Base-by-base conservation (phyloP, 805 yeast species). In the Barnettozyma californica region DNA sequence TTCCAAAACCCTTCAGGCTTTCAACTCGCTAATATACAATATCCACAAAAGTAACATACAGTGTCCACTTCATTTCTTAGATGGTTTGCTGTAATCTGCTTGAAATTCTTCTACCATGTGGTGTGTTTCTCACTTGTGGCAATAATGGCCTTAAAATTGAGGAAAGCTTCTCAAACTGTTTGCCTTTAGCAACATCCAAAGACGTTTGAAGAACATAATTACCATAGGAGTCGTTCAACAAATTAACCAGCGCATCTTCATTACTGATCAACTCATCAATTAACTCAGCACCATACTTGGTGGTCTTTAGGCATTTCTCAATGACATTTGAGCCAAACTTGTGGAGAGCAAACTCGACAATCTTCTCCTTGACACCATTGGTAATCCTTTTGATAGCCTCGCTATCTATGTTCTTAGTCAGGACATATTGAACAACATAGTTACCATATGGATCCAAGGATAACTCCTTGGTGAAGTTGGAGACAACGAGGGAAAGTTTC, bases 381-480 rank as follows among this genome's bases (percentile, higher is more conserved):
- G 69, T 66, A 43, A 72, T 68, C 44, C 61, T 60, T 10, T 50
- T 48, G 10, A 68, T 67, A 36, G 65, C 59, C 23, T 63, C 65
- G 11, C 19, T 43, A 19, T 60, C 61, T 5, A 58, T 53, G n/a
- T 61, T 58, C 45, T 80, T 71, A 3, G 77, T 70, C 53, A 87
- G 71, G 20, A 94, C 95, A 61, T 94, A 92, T 68, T 94, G 99
- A 45, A 94, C 90, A 44, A 94, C 98, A 66, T 94, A 94, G 66
- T 94, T 94, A 33, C 99, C 99, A 69, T 87, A 94, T 13, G 97
- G 97, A 67, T 94, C 97, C 49, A 87, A 74, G 16, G 95, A 83
- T 46, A 94, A 74, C 34, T 74, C 75, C 42, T 83, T 76, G 35
- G 95, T 81, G 59, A 83, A 74, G 45, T 74, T 74, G 19, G 94